Percentiles rank a stretch among this genome's conserved stretches.
Conservation (phyloP, 208 protist species). For the Acanthamoeba culbertsoni region DNA sequence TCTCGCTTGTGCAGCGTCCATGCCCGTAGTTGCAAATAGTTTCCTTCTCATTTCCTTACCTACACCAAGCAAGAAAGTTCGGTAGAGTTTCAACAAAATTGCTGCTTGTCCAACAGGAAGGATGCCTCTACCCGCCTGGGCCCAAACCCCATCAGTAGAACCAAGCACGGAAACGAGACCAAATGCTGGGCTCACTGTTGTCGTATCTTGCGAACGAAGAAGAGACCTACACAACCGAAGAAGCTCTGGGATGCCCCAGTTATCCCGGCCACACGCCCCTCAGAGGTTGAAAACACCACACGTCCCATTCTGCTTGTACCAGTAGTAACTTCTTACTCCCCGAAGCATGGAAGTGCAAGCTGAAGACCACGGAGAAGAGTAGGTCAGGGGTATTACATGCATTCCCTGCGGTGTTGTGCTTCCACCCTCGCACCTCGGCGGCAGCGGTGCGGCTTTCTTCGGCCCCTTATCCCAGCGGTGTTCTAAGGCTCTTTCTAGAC, state of each 20-base stretch:
- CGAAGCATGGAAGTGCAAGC: background rate
- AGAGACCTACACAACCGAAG: too few relatives aligned
- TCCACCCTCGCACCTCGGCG: background rate
- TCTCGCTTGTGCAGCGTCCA: background rate
- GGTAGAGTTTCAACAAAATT: background rate
- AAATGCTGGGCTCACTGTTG: too few relatives aligned
- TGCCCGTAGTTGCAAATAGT: background rate
- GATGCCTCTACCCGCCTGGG: too few relatives aligned
- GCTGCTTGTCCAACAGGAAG: too few relatives aligned
- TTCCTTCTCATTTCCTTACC: background rate
- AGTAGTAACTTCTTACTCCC: too few relatives aligned
- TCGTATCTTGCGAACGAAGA: too few relatives aligned
- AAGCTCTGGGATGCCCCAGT: too few relatives aligned
- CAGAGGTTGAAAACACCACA: too few relatives aligned
- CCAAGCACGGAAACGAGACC: too few relatives aligned
- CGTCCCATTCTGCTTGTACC: too few relatives aligned
- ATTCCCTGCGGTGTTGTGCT: background rate
- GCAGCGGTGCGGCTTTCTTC: background rate
- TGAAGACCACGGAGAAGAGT: background rate
- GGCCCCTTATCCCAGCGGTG: background rate
- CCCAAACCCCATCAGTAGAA: too few relatives aligned
- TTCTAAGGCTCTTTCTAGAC: background rate
- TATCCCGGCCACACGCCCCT: too few relatives aligned
- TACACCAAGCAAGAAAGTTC: background rate
- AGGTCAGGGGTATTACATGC: background rate